Base-by-base conservation (phyloP, 805 yeast genomes). In the Metschnikowia arizonensis region DNA sequence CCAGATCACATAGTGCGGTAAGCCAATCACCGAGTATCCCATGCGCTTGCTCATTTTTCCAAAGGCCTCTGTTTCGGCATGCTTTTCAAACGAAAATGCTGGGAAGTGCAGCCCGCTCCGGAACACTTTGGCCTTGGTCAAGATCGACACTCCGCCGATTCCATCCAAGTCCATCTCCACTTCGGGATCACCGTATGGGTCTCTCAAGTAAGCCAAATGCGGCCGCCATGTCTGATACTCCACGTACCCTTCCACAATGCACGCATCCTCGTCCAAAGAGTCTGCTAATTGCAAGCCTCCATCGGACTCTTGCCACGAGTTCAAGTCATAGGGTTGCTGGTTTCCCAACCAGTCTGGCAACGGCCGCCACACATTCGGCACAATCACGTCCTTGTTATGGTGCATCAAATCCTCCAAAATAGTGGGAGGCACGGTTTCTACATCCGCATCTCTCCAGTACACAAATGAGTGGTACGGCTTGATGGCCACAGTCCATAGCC, bases 151-250 rank as follows among this genome's bases (percentile, higher is more conserved):
- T 53, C 98, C 99, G 21, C 99, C 99, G 56, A 91, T 89, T 43
- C 99, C 99, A 65, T 91, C 98, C 50, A 91, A 72, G 46, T 84
- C 90, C 85, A 91, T 84, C 61, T 88, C 96, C 35, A 84, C 91
- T 60, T 87, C 91, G 5, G 95, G 91, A 65, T 89, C 95, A 19
- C 98, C 99, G 58, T 86, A 83, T 2, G 97, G 96, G 59, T 90
- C 97, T 55, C 98, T 76, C 62, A 91, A 75, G 61, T 93, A 91
- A 0, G 98, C 98, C 54, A 91, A 73, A 67, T 91, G 98, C 1
- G 97, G 95, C 66, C 99, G 78, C 97, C 98, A 91, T 1, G 99
- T 91, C 34, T 95, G 96, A 64, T 88, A 93, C 68, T 91, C 99
- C 19, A 88, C 95, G 63, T 89, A 89, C 12, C 99, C 99, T 68